Evolutionary conservation across 495 filamentous ascomycete species (phyloP), one percentile per base, ranked within the genome.

Genomic region (Ascobolus immersus): DNA sequence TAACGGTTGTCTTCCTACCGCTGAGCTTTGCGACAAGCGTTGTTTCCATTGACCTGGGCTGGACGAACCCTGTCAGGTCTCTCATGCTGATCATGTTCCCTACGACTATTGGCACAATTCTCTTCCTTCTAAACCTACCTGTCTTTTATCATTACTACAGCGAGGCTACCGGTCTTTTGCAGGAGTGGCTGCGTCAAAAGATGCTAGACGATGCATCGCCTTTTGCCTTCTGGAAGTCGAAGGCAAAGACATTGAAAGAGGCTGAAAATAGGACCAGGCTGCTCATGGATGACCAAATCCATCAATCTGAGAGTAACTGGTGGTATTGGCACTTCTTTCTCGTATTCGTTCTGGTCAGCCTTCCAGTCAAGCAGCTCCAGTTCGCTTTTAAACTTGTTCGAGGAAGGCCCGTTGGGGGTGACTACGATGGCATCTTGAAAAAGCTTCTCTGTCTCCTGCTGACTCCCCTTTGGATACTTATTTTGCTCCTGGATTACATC

Each of bases 361-460:
- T 32, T 32, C 29, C 29, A 4, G 29, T 32, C n/a, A 17, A 32
- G 21, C 17, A 32, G 29, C 29, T 32, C n/a, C 17, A 10, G 17
- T 32, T 32, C 8, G 25, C 15, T 28, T 14, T 10, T 8, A 17
- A 2, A 14, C 4, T 7, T 14, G 28, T 17, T 31, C 4, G 1
- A 13, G 28, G 20, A n/a, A 17, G 13, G 2, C 13, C 11, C 10
- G 6, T 5, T 3, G 25, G 25, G 25, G 15, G n/a, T 14, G 15
- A 28, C n/a, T 4, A 28, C 15, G 25, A 11, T 14, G 25, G 25
- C 2, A 11, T 14, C 25, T 28, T 7, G 25, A 28, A 7, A 14
- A 28, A 28, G 25, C 6, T 28, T 28, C n/a, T 7, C n/a, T 12
- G 25, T 11, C n/a, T 7, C 6, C 25, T 14, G n/a, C 6, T 2